These are phyloP conservation scores for Pseudogymnoascus sp. DNA, from an alignment of 2,329 filamentous ascomycete genomes.

Conservation along the genomic window DNA sequence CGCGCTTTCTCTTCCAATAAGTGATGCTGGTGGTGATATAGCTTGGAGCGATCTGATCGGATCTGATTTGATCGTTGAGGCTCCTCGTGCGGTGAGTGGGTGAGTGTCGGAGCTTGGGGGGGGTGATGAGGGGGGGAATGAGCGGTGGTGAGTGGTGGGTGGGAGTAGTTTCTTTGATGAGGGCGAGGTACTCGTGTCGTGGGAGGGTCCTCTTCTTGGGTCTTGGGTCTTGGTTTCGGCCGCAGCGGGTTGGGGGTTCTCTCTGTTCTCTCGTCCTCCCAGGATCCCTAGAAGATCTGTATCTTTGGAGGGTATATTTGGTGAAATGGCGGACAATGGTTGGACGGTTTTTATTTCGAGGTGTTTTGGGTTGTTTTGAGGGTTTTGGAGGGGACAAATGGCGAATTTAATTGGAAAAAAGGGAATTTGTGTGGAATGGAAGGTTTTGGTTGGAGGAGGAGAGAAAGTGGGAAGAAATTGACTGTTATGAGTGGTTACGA, in stretches of 20 bases:
- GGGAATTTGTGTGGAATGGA: not conserved
- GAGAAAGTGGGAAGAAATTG: constrained; percentile 4
- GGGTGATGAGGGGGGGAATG: not conserved
- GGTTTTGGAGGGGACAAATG: not conserved
- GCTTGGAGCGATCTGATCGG: not conserved
- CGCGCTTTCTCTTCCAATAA: constrained; percentile 20
- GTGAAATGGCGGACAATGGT: not conserved
- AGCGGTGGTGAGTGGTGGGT: not conserved
- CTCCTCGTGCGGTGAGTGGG: not conserved
- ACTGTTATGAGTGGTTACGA: not conserved
- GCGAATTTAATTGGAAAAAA: not conserved
- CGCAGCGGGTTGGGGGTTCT: not conserved
- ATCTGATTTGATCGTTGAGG: not conserved
- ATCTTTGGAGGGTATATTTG: not conserved
- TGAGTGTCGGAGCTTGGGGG: constrained; percentile 10
- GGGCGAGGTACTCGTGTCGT: too few species aligned
- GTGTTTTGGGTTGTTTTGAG: not conserved
- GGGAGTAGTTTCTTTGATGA: not conserved
- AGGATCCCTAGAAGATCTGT: not conserved
- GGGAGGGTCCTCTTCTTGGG: too few species aligned
- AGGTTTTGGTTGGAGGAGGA: not conserved
- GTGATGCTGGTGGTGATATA: constrained; percentile 9
- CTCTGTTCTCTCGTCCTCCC: not conserved
- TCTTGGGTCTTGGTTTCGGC: not conserved
- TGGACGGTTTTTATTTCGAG: not conserved